These are phyloP conservation scores for Suillus plorans DNA, from an alignment of 768 basidiomycete genomes.

Conservation along the genomic window DNA sequence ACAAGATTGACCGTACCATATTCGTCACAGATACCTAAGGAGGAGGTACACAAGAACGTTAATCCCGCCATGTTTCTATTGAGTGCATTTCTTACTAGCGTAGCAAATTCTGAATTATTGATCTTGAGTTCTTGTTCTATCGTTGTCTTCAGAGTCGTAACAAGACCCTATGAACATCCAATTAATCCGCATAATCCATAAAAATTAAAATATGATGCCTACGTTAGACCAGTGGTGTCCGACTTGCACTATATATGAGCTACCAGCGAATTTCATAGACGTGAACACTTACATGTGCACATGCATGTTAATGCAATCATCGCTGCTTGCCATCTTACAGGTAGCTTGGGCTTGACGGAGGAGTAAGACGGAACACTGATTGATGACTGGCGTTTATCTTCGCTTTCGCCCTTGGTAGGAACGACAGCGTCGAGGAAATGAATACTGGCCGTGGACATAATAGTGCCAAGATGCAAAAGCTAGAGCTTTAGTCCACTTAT, in stretches of 20 bases:
- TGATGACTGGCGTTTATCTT: not conserved
- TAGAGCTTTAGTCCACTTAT: not conserved
- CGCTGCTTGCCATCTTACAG: conserved; percentile 34
- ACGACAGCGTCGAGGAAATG: not conserved
- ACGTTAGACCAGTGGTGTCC: conserved; percentile 46
- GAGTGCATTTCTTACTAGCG: conserved; percentile 28
- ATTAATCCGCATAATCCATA: not conserved
- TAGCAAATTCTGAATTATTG: conserved; percentile 45
- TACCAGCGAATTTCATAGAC: not conserved
- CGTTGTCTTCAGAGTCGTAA: conserved; percentile 42
- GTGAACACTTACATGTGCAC: conserved; percentile 36
- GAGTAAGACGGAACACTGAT: not conserved
- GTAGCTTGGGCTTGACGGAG: conserved; percentile 27
- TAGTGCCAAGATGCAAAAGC: not conserved
- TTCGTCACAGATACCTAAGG: conserved; percentile 36
- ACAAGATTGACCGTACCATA: conserved; percentile 22
- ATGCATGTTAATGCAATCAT: conserved; percentile 40
- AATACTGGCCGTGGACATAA: not conserved
- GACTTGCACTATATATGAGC: conserved; percentile 22
- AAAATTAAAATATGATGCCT: conserved; percentile 12
- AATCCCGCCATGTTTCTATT: not conserved
- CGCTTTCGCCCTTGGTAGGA: not conserved
- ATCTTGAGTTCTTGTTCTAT: conserved; percentile 41
- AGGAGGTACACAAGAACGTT: not conserved
- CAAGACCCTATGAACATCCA: conserved; percentile 30